A percentile compares a stretch with the other conserved stretches of the same genome.
phyloP scores from a whole-genome alignment of 495 filamentous ascomycete species.

The Neurospora sp. region DNA sequence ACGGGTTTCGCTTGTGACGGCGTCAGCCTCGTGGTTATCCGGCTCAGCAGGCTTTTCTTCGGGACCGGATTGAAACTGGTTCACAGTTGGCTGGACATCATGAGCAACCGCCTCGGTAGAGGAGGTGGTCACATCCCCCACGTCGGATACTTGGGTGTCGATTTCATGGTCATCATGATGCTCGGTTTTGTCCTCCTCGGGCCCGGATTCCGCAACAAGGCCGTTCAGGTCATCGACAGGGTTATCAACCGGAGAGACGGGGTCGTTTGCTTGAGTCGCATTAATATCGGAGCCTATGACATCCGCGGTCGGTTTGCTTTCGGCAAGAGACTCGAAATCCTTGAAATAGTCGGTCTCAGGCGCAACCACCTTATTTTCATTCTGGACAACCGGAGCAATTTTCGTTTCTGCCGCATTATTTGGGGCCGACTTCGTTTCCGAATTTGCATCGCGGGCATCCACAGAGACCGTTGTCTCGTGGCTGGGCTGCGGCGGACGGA shows the following conservation, averaged over 20 bases:
- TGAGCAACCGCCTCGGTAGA: background rate
- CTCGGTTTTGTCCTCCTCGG: background rate
- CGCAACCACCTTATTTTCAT: background rate
- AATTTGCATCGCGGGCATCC: background rate
- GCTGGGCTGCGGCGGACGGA: constrained; percentile 8
- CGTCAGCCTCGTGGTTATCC: background rate
- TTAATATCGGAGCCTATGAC: background rate
- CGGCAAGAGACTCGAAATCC: background rate
- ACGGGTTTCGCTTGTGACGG: background rate
- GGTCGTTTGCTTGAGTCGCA: background rate
- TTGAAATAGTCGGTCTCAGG: background rate
- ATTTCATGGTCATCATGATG: background rate
- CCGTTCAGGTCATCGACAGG: background rate
- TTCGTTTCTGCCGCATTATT: constrained; percentile 1
- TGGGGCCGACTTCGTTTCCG: constrained; percentile 13
- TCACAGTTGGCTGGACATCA: background rate
- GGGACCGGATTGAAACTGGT: background rate
- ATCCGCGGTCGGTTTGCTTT: background rate
- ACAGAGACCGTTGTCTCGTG: background rate
- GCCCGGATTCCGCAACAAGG: background rate
- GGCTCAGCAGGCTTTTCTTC: background rate
- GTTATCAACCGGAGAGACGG: background rate
- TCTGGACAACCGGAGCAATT: background rate
- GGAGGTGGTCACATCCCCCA: background rate
- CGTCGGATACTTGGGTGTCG: background rate